Conservation (phyloP, 306 rosid species). For the Medicago arabica region DNA sequence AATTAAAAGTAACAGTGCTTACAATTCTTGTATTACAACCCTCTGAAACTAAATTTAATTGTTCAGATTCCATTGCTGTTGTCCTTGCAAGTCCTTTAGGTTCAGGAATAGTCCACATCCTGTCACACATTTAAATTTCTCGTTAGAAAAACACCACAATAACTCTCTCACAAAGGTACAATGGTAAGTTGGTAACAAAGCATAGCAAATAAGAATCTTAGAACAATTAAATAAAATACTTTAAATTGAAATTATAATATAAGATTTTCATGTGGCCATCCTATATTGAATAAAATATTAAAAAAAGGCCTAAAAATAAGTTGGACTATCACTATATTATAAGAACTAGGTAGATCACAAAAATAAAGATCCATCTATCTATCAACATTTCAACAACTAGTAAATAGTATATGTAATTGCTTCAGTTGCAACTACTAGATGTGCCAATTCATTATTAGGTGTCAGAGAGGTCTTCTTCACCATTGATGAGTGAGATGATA, state of each 20-base stretch:
- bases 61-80: slow-evolving; percentile 71
- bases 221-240: slow-evolving; percentile 3
- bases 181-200: neutral
- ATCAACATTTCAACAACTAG: slow-evolving; percentile 45
- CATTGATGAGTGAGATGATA: slow-evolving; percentile 30
- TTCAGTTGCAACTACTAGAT: slow-evolving; percentile 41
- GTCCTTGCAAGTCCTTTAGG: slow-evolving; percentile 64
- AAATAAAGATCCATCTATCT: slow-evolving; percentile 28
- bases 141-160: slow-evolving; percentile 24
- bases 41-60: slow-evolving; percentile 79
- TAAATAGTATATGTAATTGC: slow-evolving; percentile 39
- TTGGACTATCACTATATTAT: slow-evolving; percentile 29
- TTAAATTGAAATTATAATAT: slow-evolving; percentile 10
- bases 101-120: slow-evolving; percentile 91
- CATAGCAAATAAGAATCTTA: slow-evolving; percentile 26
- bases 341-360: slow-evolving; percentile 39
- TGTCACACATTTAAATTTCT: slow-evolving; percentile 44
- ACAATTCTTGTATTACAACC: slow-evolving; percentile 79
- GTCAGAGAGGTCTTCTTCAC: slow-evolving; percentile 43
- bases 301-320: slow-evolving; percentile 33
- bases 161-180: neutral
- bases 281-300: slow-evolving; percentile 12
- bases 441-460: slow-evolving; percentile 39
- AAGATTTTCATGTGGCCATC: slow-evolving; percentile 26
- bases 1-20: slow-evolving; percentile 42